Evolutionary conservation across 345 rosid species (phyloP).

Genomic region (Syzygium aromaticum): DNA sequence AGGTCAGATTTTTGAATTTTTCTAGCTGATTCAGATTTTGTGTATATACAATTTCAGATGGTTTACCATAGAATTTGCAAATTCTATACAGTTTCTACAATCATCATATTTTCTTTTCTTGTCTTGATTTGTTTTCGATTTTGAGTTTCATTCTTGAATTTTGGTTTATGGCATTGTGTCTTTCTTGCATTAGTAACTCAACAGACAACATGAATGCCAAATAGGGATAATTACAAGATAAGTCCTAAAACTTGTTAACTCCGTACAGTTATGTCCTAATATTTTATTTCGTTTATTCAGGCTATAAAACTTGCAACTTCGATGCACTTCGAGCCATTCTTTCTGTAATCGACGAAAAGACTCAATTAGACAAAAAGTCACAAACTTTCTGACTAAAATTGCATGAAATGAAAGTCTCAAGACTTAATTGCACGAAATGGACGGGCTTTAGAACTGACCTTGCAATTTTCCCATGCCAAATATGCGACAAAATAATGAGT

Average conservation of each 20-base stretch:
- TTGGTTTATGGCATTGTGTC: neutral
- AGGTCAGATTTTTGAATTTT: neutral
- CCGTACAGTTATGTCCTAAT: neutral
- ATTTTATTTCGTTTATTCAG: neutral
- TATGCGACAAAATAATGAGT: neutral
- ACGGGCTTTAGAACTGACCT: accelerated
- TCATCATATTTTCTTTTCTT: neutral
- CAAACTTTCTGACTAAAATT: neutral
- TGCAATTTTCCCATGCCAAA: neutral
- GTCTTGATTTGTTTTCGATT: neutral
- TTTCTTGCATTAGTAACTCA: neutral
- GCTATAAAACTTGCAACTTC: neutral
- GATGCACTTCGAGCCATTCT: neutral
- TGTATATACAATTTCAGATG: neutral
- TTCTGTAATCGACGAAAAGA: neutral
- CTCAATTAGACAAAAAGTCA: neutral
- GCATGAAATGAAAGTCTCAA: neutral
- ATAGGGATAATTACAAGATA: accelerated
- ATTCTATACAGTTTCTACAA: neutral
- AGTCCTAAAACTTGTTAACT: neutral
- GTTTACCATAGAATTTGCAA: neutral
- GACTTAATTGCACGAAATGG: accelerated
- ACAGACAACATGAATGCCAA: neutral
- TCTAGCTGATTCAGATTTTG: neutral
- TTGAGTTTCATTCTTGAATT: neutral